These are phyloP conservation scores for Scutellaria galericulata DNA, from an alignment of 257 asterid species.

Conservation along the genomic window DNA sequence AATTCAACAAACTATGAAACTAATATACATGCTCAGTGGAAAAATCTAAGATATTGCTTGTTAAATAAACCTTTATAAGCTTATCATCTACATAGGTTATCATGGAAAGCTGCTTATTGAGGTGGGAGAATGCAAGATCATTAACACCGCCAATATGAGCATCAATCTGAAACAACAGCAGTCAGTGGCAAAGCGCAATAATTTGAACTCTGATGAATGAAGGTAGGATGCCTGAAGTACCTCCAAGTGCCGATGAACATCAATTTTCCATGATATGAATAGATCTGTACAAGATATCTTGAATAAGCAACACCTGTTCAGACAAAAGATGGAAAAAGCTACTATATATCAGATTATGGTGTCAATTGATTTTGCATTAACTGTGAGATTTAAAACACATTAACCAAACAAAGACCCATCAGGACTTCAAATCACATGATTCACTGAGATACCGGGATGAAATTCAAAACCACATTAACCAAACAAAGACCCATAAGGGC, in stretches of 20 bases:
- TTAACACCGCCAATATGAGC: too few relatives aligned
- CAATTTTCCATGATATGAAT: constrained; percentile 79
- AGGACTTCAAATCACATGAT: constrained; percentile 93
- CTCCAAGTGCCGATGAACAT: constrained; percentile 87
- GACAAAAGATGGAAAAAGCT: constrained; percentile 30
- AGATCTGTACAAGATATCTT: constrained; percentile 82
- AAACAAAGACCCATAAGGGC: too few relatives aligned
- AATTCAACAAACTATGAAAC: too few relatives aligned
- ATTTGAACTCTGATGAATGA: not conserved
- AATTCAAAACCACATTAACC: too few relatives aligned
- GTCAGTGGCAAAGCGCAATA: too few relatives aligned
- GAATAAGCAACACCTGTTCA: constrained; percentile 89
- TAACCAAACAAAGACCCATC: constrained; percentile 90
- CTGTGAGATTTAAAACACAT: constrained; percentile 5
- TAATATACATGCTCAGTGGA: too few relatives aligned
- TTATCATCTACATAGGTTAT: too few relatives aligned
- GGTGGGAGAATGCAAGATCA: too few relatives aligned
- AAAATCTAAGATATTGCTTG: too few relatives aligned
- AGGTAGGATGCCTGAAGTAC: constrained; percentile 41
- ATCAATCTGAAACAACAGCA: too few relatives aligned
- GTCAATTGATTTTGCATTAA: not conserved
- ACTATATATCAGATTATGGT: constrained; percentile 26
- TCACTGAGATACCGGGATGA: constrained; percentile 78
- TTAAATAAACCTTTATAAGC: too few relatives aligned
- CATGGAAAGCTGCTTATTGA: too few relatives aligned